These are phyloP conservation scores for Aureobasidium sp. DNA, from an alignment of 2,329 filamentous ascomycete species.

Conservation along the genomic window DNA sequence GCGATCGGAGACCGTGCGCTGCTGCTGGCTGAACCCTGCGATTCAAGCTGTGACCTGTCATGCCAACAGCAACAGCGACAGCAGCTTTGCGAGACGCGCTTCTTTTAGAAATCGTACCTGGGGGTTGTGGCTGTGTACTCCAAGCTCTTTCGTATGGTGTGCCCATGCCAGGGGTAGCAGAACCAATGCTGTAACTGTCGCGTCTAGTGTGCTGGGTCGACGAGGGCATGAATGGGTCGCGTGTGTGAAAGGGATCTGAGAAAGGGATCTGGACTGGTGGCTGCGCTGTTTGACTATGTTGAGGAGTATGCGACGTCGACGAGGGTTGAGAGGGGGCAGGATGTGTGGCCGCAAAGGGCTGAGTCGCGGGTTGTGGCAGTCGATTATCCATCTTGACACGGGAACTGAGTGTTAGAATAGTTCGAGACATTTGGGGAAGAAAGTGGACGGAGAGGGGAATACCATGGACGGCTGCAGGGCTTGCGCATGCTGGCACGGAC, in stretches of 20 bases:
- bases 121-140: conserved; percentile 11
- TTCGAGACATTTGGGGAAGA: neutral
- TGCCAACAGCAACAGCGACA: neutral
- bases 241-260: conserved; percentile 40
- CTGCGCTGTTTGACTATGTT: conserved; percentile 28
- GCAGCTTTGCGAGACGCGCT: neutral
- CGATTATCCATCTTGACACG: conserved; percentile 22
- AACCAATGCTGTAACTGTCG: conserved; percentile 34
- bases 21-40: conserved; percentile 10
- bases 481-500: conserved; percentile 6
- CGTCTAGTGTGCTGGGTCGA: conserved; percentile 31
- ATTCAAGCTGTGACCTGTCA: neutral
- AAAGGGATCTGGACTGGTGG: conserved; percentile 40
- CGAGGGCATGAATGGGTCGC: conserved; percentile 41
- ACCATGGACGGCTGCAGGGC: conserved; percentile 6
- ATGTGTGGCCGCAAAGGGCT: conserved; percentile 4
- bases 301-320: conserved; percentile 31
- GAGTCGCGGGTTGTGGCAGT: conserved; percentile 28
- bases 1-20: conserved; percentile 2
- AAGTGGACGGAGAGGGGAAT: neutral
- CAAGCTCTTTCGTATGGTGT: conserved; percentile 26
- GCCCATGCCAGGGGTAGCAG: neutral
- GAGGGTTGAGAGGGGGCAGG: conserved; percentile 20
- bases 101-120: neutral
- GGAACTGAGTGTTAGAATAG: neutral